These are phyloP conservation scores for Vinca major DNA, from an alignment of 305 asterid species.

Conservation along the genomic window DNA sequence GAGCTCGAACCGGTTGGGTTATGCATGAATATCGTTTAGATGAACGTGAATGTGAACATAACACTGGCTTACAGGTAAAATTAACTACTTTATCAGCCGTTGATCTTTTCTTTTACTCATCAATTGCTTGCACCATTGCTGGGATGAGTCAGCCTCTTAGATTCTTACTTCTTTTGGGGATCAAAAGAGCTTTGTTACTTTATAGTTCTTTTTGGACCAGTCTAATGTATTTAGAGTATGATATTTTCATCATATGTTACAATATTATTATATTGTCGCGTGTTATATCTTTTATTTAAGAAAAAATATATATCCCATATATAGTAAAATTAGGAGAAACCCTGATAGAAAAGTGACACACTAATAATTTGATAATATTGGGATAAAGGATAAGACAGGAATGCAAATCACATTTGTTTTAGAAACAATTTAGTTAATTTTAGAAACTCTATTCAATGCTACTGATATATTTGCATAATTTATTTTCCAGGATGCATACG, in stretches of 20 bases:
- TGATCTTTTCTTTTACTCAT: not conserved
- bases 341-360: no score
- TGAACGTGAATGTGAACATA: slow-evolving; percentile 70
- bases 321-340: no score
- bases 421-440: no score
- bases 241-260: no score
- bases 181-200: not conserved
- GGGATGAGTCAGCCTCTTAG: not conserved
- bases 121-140: not conserved
- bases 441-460: no score
- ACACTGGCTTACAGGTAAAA: slow-evolving; percentile 59
- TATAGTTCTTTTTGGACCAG: not conserved
- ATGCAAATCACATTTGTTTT: no score
- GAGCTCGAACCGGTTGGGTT: slow-evolving; percentile 86
- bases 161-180: not conserved
- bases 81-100: not conserved
- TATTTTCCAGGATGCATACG: slow-evolving; percentile 66
- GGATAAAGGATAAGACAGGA: no score
- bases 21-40: slow-evolving; percentile 95
- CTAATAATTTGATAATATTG: no score
- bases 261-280: no score
- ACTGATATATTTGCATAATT: not conserved
- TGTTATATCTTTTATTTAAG: no score
- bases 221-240: not conserved
- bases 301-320: no score